phyloP scores from a whole-genome alignment of 2,329 filamentous ascomycete species.

The Leptographium flavum region DNA sequence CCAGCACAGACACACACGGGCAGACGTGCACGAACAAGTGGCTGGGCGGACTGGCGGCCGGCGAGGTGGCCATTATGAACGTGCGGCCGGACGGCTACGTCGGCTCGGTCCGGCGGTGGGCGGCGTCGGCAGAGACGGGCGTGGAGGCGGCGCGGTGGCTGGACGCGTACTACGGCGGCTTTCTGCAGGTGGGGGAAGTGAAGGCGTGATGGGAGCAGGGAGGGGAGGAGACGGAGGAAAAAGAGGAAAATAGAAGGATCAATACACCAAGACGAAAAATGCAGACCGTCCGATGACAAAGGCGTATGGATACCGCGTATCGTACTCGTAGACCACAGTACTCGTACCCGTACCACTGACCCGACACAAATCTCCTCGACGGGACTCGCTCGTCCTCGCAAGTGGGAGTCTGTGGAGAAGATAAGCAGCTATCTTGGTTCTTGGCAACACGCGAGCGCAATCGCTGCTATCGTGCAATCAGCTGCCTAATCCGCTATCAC shows the following conservation, averaged over 20 bases:
- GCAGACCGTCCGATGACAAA: no score
- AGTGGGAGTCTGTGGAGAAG: background rate
- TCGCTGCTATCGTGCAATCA: no score
- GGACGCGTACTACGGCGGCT: slow-evolving; percentile 37
- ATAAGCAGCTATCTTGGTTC: background rate
- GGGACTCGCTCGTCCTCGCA: background rate
- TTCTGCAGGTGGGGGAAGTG: slow-evolving; percentile 24
- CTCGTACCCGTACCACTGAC: no score
- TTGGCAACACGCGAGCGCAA: no score
- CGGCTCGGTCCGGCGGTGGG: slow-evolving; percentile 41
- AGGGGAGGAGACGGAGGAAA: no score
- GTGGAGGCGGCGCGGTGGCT: slow-evolving; percentile 37
- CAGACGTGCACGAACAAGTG: slow-evolving; percentile 50
- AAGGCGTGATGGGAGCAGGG: background rate
- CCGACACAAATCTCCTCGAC: no score
- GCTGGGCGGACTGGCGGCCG: slow-evolving; percentile 41
- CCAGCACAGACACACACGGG: slow-evolving; percentile 37
- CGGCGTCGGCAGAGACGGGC: slow-evolving; percentile 31
- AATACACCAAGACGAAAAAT: no score
- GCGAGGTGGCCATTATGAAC: slow-evolving; percentile 49
- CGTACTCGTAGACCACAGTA: no score
- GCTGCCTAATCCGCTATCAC: no score
- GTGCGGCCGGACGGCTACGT: slow-evolving; percentile 64
- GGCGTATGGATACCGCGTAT: no score
- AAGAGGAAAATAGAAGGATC: background rate